phyloP scores from a whole-genome alignment of 208 protist genomes.

The Leishmania lainsoni region DNA sequence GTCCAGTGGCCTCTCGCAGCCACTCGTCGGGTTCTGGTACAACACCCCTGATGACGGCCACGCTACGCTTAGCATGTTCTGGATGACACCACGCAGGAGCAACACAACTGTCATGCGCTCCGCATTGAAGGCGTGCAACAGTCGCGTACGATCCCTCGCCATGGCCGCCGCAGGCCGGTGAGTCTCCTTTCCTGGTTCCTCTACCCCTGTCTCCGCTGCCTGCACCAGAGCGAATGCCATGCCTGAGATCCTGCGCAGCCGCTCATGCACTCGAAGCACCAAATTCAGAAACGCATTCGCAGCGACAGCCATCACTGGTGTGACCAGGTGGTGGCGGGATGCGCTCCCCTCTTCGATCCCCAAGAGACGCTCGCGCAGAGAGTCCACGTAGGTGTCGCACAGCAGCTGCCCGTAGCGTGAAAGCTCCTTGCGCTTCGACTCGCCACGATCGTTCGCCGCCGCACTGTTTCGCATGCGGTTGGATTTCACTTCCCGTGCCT shows the following conservation, averaged over 20 bases:
- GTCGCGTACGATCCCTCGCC: constrained; percentile 23
- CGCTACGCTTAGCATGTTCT: constrained; percentile 70
- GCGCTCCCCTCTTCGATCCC: constrained; percentile 10
- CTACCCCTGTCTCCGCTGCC: constrained; percentile 14
- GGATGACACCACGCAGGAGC: constrained; percentile 50
- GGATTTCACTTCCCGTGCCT: constrained; percentile 7
- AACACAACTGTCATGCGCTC: constrained; percentile 57
- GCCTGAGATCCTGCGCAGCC: constrained; percentile 51
- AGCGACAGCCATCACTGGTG: constrained; percentile 49
- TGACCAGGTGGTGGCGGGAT: constrained; percentile 25
- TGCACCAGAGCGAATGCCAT: constrained; percentile 40
- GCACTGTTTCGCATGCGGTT: constrained; percentile 9
- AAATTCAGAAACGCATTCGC: constrained; percentile 53
- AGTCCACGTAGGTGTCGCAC: constrained; percentile 79
- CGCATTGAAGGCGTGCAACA: constrained; percentile 53
- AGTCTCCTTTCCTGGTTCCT: not conserved
- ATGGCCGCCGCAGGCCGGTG: not conserved
- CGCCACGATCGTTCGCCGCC: constrained; percentile 10
- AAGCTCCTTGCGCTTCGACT: constrained; percentile 40
- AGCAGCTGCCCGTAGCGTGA: constrained; percentile 67
- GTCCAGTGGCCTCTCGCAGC: constrained; percentile 18
- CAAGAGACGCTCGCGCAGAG: constrained; percentile 46
- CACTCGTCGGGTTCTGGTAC: constrained; percentile 43
- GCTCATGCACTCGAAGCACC: constrained; percentile 60
- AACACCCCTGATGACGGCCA: constrained; percentile 84